A percentile compares a stretch with the other conserved stretches of the same genome.
Conservation (phyloP, 306 rosid genomes). For the Myrica gale region DNA sequence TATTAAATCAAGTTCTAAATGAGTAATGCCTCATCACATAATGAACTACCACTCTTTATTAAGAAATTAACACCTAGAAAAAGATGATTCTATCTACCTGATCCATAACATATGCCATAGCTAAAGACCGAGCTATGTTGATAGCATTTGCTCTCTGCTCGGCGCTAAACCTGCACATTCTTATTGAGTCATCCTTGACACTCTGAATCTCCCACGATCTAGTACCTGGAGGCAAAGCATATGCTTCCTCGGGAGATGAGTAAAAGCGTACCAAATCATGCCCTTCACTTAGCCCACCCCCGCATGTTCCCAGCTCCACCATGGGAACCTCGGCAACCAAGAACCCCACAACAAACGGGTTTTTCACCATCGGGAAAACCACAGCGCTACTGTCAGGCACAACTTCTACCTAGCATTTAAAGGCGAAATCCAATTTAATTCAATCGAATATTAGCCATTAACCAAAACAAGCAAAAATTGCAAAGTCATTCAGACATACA, state of each 20-base stretch:
- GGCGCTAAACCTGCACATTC: conserved; percentile 48
- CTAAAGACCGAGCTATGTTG: conserved; percentile 75
- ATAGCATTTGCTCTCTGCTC: conserved; percentile 72
- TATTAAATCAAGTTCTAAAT: background rate
- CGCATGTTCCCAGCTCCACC: conserved; percentile 45
- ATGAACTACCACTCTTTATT: conserved; percentile 5
- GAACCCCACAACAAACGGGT: conserved; percentile 96
- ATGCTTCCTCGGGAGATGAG: conserved; percentile 43
- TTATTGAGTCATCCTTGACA: conserved; percentile 36
- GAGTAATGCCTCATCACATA: background rate
- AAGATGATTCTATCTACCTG: conserved; percentile 54
- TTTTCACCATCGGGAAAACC: conserved; percentile 89
- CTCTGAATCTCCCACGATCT: conserved; percentile 50
- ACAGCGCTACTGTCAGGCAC: conserved; percentile 68
- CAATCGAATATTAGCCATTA: conserved; percentile 9
- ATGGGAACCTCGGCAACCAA: conserved; percentile 86
- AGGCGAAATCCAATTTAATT: conserved; percentile 20
- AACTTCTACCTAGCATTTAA: conserved; percentile 54
- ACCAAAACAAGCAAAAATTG: background rate
- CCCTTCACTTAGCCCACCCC: conserved; percentile 42
- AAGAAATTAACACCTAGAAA: background rate
- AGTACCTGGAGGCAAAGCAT: conserved; percentile 42
- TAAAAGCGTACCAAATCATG: conserved; percentile 21
- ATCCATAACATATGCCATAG: conserved; percentile 96
- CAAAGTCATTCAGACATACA: background rate